Evolutionary conservation across 129 eudicot species (phyloP).

Genomic region (Saussurea involucrata): DNA sequence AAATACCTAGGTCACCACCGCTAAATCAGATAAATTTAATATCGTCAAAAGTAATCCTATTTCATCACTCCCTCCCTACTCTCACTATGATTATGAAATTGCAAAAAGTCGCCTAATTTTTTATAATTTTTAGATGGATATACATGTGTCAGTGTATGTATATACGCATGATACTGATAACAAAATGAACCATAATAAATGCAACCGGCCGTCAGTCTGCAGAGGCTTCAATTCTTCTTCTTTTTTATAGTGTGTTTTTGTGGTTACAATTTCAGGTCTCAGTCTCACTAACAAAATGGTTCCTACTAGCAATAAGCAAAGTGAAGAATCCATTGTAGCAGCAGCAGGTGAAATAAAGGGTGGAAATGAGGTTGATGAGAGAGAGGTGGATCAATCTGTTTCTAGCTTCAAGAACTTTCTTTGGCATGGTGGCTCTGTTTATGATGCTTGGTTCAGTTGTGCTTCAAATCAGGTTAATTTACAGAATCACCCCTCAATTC

Average conservation of each 20-base stretch:
- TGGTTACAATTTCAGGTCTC: neutral
- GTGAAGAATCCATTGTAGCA: slow-evolving; percentile 48
- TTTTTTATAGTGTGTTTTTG: slow-evolving; percentile 3
- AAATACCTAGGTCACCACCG: too few relatives aligned
- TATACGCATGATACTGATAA: too few relatives aligned
- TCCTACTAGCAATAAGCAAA: slow-evolving; percentile 28
- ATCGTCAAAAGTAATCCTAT: neutral
- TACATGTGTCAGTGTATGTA: slow-evolving; percentile 3
- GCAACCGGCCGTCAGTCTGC: neutral
- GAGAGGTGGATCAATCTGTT: slow-evolving; percentile 28
- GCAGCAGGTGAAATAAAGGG: slow-evolving; percentile 22
- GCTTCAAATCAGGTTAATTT: too few relatives aligned
- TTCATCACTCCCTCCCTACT: neutral
- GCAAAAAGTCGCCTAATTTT: neutral
- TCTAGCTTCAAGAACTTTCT: slow-evolving; percentile 50
- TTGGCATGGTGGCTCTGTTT: too few relatives aligned
- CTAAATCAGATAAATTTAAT: neutral
- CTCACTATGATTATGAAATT: neutral
- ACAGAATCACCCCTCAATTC: too few relatives aligned
- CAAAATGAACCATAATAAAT: neutral
- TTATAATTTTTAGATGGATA: neutral
- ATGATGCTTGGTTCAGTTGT: too few relatives aligned
- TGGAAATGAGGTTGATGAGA: slow-evolving; percentile 22
- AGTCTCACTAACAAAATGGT: slow-evolving; percentile 32
- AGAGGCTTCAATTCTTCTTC: slow-evolving; percentile 11